Evolutionary conservation across 495 filamentous ascomycete genomes (phyloP).

Genomic region (Aspergillus steynii): DNA sequence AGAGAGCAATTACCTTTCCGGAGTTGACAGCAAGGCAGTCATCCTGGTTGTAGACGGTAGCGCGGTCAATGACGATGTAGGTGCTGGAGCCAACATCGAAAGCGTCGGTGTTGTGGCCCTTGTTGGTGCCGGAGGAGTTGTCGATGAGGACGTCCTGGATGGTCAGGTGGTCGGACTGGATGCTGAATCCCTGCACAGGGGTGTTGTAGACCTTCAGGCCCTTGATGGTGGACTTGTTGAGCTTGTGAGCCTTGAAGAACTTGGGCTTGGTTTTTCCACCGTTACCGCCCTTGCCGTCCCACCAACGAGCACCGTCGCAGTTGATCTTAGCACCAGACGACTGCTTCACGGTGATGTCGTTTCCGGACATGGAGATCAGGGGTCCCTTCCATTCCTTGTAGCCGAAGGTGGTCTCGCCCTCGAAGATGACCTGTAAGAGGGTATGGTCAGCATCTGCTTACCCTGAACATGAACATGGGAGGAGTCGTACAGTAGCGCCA

Average conservation of each 20-base stretch:
- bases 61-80: slow-evolving; percentile 55
- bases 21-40: slow-evolving; percentile 68
- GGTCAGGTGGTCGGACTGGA: slow-evolving; percentile 52
- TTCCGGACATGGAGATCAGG: slow-evolving; percentile 49
- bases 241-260: slow-evolving; percentile 49
- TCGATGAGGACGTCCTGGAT: slow-evolving; percentile 59
- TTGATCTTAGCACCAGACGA: slow-evolving; percentile 45
- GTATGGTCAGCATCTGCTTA: no score
- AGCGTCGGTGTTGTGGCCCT: slow-evolving; percentile 66
- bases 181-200: slow-evolving; percentile 63
- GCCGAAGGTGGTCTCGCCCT: slow-evolving; percentile 53
- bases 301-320: slow-evolving; percentile 45
- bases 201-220: slow-evolving; percentile 54
- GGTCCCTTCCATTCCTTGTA: slow-evolving; percentile 56
- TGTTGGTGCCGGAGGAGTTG: slow-evolving; percentile 54
- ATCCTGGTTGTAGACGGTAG: slow-evolving; percentile 63
- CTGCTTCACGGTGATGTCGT: slow-evolving; percentile 45
- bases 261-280: slow-evolving; percentile 54
- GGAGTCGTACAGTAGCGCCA: slow-evolving; percentile 45
- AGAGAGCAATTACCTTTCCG: slow-evolving; percentile 36
- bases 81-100: slow-evolving; percentile 60
- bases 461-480: slow-evolving; percentile 13
- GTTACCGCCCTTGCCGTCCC: slow-evolving; percentile 48
- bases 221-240: slow-evolving; percentile 42
- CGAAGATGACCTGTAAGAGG: slow-evolving; percentile 45